Evolutionary conservation across 148 eudicot genomes (phyloP).

Genomic region (Arbutus unedo): DNA sequence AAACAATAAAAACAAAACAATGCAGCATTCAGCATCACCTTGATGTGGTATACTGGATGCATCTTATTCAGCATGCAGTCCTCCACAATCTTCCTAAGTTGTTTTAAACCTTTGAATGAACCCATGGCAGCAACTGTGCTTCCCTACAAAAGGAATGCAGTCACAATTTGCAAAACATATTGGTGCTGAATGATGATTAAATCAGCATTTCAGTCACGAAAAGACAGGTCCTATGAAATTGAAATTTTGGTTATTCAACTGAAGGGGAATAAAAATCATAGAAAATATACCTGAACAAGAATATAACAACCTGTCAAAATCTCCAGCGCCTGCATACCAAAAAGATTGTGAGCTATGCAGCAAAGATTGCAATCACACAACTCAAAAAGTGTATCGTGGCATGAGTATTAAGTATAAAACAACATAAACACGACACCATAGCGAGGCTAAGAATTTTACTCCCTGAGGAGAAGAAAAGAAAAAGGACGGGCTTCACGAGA

Average conservation of each 20-base stretch:
- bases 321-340: constrained; percentile 82
- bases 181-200: not conserved
- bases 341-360: constrained; percentile 8
- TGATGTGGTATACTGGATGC: constrained; percentile 83
- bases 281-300: constrained; percentile 74
- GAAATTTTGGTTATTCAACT: not conserved
- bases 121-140: constrained; percentile 98
- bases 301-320: constrained; percentile 95
- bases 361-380: not conserved
- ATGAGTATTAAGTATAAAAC: not conserved
- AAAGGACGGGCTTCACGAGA: not conserved
- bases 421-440: not conserved
- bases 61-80: constrained; percentile 85
- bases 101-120: constrained; percentile 89
- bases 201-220: not conserved
- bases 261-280: not conserved
- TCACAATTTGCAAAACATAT: not conserved
- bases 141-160: constrained; percentile 46
- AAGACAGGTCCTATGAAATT: not conserved
- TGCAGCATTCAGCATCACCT: constrained; percentile 35
- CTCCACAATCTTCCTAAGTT: constrained; percentile 80
- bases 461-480: not conserved
- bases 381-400: not conserved
- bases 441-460: not conserved
- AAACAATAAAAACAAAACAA: not conserved